phyloP scores from a whole-genome alignment of 345 rosid species.

The Orychophragmus violaceus region DNA sequence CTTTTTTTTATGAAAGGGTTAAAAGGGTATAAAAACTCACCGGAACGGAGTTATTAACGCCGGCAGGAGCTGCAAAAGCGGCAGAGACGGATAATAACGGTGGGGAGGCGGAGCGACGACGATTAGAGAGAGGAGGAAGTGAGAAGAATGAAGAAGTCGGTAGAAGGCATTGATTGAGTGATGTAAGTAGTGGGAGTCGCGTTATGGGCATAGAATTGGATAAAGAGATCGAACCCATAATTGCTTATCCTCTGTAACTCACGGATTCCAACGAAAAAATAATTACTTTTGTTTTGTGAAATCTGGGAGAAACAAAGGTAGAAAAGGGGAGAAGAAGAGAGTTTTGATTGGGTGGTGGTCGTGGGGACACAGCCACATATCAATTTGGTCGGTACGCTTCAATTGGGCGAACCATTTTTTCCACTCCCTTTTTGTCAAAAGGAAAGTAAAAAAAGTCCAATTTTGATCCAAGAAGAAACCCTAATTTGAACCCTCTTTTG shows the following conservation, averaged over 20 bases:
- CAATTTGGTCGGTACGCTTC: conserved; percentile 21
- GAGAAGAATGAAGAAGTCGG: conserved; percentile 10
- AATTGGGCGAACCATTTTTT: no score
- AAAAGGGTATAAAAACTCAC: conserved; percentile 21
- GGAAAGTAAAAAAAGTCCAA: conserved; percentile 25
- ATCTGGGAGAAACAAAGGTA: conserved; percentile 2
- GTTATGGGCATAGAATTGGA: conserved; percentile 33
- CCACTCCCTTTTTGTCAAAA: no score
- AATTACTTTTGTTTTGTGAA: neutral
- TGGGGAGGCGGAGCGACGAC: conserved; percentile 21
- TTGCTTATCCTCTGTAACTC: conserved; percentile 25
- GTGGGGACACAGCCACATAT: conserved; percentile 27
- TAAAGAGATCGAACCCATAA: conserved; percentile 31
- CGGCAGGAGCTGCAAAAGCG: conserved; percentile 29
- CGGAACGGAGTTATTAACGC: conserved; percentile 45
- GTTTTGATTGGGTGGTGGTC: conserved; percentile 1
- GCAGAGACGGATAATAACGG: conserved; percentile 9
- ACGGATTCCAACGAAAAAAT: conserved; percentile 13
- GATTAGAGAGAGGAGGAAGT: conserved; percentile 21
- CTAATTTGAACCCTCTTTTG: conserved; percentile 23
- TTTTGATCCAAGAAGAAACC: conserved; percentile 4
- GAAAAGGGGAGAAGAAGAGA: neutral
- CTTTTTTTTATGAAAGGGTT: conserved; percentile 6
- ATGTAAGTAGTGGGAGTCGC: conserved; percentile 23
- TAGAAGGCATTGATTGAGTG: conserved; percentile 6